Evolutionary conservation across 2,329 filamentous ascomycete genomes (phyloP), one percentile per base, ranked within the genome.

Genomic region (Exophiala sp.): DNA sequence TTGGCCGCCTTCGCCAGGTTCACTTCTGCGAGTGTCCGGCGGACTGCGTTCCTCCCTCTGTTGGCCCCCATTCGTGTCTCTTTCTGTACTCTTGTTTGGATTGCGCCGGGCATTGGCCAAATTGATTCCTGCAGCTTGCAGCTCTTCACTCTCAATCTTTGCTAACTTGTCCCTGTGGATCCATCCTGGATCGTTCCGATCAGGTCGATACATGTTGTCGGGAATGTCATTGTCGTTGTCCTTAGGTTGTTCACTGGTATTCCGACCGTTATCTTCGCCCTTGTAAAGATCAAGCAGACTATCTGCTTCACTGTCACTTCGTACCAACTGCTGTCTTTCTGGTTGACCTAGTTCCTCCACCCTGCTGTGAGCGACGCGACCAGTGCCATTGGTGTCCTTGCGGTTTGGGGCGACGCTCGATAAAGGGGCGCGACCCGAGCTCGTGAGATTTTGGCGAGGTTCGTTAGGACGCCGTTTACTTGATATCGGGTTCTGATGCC

Each of bases 141-240:
- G 62, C 60, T 78, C 75, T 64, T 77, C 73, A 52, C 74, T 77
- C 61, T 78, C 75, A 33, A 78, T 78, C 50, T 70, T 71, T 18
- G 75, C 75, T 53, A 78, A 61, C 61, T 78, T 78, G 60, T 78
- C 75, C 8, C 75, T 69, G 56, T 78, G 75, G 49, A 78, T 78
- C 75, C 75, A 78, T 36, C 74, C 72, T 52, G 68, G 62, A 32
- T 68, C 63, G 16, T 63, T 60, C n/a, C 71, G 68, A 33, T 65
- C 34, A 4, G 58, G 62, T 18, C 55, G 43, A 41, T 63, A 63
- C 62, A 63, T 64, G 53, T 63, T 63, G 40, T 63, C 61, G 34
- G 62, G 61, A 35, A 63, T 62, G 36, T 63, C 61, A 55, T 52
- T 61, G 44, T 64, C 60, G 32, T 51, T 55, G 44, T 64, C 58